These are phyloP conservation scores for sunflower (Helianthus annuus) DNA, from an alignment of 129 eudicot genomes.

Conservation along the genomic window DNA sequence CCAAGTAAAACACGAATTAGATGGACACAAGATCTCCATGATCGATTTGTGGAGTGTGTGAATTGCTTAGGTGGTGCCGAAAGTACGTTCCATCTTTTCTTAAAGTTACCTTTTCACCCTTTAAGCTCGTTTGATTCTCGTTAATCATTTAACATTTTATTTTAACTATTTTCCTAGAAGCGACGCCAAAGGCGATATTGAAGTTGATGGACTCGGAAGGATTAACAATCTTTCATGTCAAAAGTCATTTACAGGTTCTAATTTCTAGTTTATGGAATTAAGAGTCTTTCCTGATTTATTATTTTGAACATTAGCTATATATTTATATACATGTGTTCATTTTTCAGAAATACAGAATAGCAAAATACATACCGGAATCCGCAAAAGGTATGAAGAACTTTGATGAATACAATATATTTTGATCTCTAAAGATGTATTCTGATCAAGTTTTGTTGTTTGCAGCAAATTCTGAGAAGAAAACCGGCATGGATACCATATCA, in stretches of 20 bases:
- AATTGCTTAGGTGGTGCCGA: conserved; percentile 87
- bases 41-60: conserved; percentile 89
- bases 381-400: conserved; percentile 55
- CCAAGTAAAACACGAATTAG: conserved; percentile 83
- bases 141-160: not conserved
- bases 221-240: conserved; percentile 87
- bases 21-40: conserved; percentile 97
- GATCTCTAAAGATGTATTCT: conserved; percentile 8
- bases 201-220: conserved; percentile 88
- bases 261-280: not conserved
- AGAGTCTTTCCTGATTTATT: conserved; percentile 11
- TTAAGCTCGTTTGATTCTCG: not conserved
- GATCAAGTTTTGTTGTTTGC: conserved; percentile 5
- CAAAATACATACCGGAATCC: conserved; percentile 71
- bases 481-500: conserved; percentile 33
- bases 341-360: conserved; percentile 79
- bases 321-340: not conserved
- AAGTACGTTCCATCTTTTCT: conserved; percentile 44
- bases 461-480: conserved; percentile 61
- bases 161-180: conserved; percentile 45
- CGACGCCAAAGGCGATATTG: conserved; percentile 87
- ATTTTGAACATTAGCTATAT: not conserved
- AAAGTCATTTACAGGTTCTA: conserved; percentile 90
- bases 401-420: not conserved
- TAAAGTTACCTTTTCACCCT: conserved; percentile 3